phyloP scores from a whole-genome alignment of 2,329 filamentous ascomycete genomes.

The Fusarium sp. region DNA sequence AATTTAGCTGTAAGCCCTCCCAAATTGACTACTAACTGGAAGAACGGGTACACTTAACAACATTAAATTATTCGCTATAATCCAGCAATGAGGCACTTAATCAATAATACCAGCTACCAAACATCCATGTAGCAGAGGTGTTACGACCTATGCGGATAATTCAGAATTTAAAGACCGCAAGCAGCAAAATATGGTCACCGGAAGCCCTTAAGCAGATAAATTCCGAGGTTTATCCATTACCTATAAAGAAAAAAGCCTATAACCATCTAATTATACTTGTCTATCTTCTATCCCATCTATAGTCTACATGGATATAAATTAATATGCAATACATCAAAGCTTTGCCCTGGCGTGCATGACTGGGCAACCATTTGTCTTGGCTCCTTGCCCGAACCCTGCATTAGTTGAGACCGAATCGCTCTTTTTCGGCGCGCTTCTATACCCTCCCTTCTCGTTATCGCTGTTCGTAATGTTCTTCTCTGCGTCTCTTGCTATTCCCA shows the following conservation, averaged over 20 bases:
- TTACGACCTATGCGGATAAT: no score
- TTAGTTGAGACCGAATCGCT: neutral
- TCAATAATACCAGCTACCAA: neutral
- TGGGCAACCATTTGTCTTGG: neutral
- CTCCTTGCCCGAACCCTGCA: neutral
- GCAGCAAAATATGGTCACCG: neutral
- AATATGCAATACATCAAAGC: neutral
- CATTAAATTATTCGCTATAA: neutral
- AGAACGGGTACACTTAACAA: neutral
- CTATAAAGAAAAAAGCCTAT: neutral
- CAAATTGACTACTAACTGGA: neutral
- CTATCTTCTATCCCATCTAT: neutral
- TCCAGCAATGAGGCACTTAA: neutral
- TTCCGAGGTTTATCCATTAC: rapidly evolving
- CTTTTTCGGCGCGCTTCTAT: conserved; percentile 1
- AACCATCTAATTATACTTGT: neutral
- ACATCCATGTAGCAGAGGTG: neutral
- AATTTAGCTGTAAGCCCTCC: neutral
- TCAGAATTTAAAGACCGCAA: neutral
- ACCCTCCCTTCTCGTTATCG: conserved; percentile 1
- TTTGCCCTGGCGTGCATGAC: neutral
- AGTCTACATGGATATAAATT: neutral
- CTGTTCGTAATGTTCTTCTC: neutral
- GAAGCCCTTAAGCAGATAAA: neutral
- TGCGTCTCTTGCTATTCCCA: neutral